phyloP scores from a whole-genome alignment of 306 rosid genomes.

The Aeschynomene evenia region DNA sequence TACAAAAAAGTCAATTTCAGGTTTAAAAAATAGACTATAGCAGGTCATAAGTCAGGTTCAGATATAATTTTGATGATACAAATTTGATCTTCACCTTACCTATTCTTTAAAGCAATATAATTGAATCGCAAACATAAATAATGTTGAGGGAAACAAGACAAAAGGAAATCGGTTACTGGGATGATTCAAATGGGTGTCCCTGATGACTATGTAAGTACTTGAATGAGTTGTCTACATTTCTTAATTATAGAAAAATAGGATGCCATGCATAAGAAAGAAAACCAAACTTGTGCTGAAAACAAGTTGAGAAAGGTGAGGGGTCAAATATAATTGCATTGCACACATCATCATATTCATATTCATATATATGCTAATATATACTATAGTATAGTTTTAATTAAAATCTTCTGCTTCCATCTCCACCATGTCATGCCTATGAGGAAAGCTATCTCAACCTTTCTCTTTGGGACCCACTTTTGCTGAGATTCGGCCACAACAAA shows the following conservation, averaged over 20 bases:
- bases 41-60: too few species aligned
- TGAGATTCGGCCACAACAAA: slow-evolving; percentile 28
- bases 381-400: slow-evolving; percentile 32
- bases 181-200: slow-evolving; percentile 8
- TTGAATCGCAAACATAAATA: neutral
- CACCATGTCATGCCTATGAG: slow-evolving; percentile 28
- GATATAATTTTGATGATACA: too few species aligned
- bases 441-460: slow-evolving; percentile 6
- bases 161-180: neutral
- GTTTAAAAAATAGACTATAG: too few species aligned
- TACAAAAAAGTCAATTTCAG: too few species aligned
- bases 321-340: slow-evolving; percentile 7
- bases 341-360: too few species aligned
- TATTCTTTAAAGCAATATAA: too few species aligned
- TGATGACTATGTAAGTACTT: neutral
- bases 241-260: slow-evolving; percentile 28
- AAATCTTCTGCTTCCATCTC: slow-evolving; percentile 27
- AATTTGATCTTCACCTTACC: too few species aligned
- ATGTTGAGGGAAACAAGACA: neutral
- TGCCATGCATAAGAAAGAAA: slow-evolving; percentile 14
- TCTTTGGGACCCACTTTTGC: slow-evolving; percentile 32
- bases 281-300: slow-evolving; percentile 8
- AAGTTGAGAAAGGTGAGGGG: slow-evolving; percentile 25
- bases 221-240: slow-evolving; percentile 13
- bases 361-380: too few species aligned